phyloP scores from a whole-genome alignment of 306 rosid genomes.

The Dalbergia cultrata region DNA sequence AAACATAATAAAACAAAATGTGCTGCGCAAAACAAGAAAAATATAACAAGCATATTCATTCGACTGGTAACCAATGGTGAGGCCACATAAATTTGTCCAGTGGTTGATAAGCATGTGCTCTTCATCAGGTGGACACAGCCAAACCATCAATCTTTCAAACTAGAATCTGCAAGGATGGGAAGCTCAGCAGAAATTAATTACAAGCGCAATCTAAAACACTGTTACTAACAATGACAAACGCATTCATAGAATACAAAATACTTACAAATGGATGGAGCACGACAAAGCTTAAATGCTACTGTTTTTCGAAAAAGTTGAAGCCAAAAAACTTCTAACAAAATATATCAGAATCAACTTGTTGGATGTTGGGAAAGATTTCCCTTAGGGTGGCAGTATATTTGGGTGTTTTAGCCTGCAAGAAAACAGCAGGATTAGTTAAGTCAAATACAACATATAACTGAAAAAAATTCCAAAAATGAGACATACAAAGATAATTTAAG shows the following conservation, averaged over 20 bases:
- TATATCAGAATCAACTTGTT: slow-evolving; percentile 80
- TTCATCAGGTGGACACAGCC: slow-evolving; percentile 23
- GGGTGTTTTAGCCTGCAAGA: slow-evolving; percentile 78
- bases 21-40: slow-evolving; percentile 32
- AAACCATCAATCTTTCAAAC: slow-evolving; percentile 40
- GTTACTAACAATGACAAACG: slow-evolving; percentile 10
- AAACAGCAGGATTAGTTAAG: slow-evolving; percentile 40
- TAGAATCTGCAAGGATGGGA: slow-evolving; percentile 45
- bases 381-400: slow-evolving; percentile 59
- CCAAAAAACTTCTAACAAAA: slow-evolving; percentile 58
- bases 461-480: slow-evolving; percentile 5
- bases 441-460: slow-evolving; percentile 37
- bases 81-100: slow-evolving; percentile 25
- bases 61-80: slow-evolving; percentile 18
- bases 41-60: slow-evolving; percentile 37
- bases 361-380: slow-evolving; percentile 71
- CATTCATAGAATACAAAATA: slow-evolving; percentile 30
- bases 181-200: slow-evolving; percentile 20
- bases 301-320: slow-evolving; percentile 7
- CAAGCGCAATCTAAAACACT: slow-evolving; percentile 5
- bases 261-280: slow-evolving; percentile 43
- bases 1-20: not conserved
- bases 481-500: not conserved
- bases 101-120: slow-evolving; percentile 34
- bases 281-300: slow-evolving; percentile 36